A percentile compares a stretch with the other conserved stretches of the same genome.
These are phyloP conservation scores for Aspergillus phoenicis DNA, from an alignment of 2,329 filamentous ascomycete species.

Conservation along the genomic window DNA sequence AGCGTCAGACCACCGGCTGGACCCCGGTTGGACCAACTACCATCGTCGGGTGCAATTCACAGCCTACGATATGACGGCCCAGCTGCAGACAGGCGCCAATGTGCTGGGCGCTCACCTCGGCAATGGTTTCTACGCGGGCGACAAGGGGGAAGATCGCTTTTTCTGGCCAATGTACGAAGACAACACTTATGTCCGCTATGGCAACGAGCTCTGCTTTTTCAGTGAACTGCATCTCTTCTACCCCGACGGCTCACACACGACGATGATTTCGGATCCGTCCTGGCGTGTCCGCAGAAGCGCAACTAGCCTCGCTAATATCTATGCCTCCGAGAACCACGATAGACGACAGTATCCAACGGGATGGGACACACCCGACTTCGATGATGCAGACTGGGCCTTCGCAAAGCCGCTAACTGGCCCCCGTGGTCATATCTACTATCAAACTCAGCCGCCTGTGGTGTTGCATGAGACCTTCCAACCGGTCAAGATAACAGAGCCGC, in stretches of 20 bases:
- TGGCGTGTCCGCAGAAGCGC: slow-evolving; percentile 27
- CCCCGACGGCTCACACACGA: slow-evolving; percentile 18
- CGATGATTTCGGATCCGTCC: slow-evolving; percentile 25
- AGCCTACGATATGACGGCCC: slow-evolving; percentile 46
- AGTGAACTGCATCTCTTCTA: slow-evolving; percentile 28
- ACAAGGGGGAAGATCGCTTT: slow-evolving; percentile 28
- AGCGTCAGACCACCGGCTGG: slow-evolving; percentile 26
- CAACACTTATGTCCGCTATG: slow-evolving; percentile 30
- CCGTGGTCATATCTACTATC: slow-evolving; percentile 25
- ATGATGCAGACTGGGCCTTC: slow-evolving; percentile 17
- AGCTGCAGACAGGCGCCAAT: slow-evolving; percentile 36
- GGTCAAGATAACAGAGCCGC: slow-evolving; percentile 14
- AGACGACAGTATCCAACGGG: slow-evolving; percentile 22
- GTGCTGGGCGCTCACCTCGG: slow-evolving; percentile 44
- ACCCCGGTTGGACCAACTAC: slow-evolving; percentile 31
- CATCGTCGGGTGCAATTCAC: slow-evolving; percentile 41
- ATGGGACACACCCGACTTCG: slow-evolving; percentile 23
- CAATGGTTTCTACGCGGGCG: slow-evolving; percentile 51
- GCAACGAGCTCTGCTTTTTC: slow-evolving; percentile 31
- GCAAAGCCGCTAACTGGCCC: slow-evolving; percentile 28
- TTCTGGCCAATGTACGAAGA: slow-evolving; percentile 33
- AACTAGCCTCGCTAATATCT: slow-evolving; percentile 28
- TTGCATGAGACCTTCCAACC: slow-evolving; percentile 27
- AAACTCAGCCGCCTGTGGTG: slow-evolving; percentile 26
- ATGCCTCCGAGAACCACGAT: slow-evolving; percentile 28